These are phyloP conservation scores for Eucalyptus rudis DNA, from an alignment of 345 rosid genomes.

Conservation along the genomic window DNA sequence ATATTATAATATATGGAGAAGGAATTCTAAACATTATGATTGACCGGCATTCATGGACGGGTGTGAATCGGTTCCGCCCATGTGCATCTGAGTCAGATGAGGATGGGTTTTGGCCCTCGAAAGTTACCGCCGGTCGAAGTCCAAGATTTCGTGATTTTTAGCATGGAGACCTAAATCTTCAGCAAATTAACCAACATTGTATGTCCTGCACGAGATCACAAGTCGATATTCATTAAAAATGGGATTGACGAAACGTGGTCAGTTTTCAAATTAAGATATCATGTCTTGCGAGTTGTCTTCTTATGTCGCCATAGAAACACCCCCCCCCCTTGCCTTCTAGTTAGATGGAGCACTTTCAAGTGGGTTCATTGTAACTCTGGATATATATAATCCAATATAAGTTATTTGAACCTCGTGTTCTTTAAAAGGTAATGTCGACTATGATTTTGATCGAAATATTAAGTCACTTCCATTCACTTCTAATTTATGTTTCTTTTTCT, in stretches of 20 bases:
- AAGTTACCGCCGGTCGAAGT: not conserved
- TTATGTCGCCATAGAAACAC: not conserved
- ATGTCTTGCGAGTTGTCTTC: not conserved
- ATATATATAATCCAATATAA: not conserved
- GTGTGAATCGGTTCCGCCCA: not conserved
- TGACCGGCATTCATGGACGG: rapidly evolving
- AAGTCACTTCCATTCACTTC: not conserved
- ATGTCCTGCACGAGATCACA: not conserved
- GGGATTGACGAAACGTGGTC: not conserved
- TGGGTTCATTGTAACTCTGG: not conserved
- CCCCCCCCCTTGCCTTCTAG: too few species aligned
- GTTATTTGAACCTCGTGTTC: not conserved
- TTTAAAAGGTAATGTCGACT: not conserved
- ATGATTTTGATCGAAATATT: not conserved
- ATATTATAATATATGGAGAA: not conserved
- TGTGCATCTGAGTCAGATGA: too few species aligned
- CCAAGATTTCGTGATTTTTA: not conserved
- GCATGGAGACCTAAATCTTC: not conserved
- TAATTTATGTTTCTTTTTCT: not conserved
- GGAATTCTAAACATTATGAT: not conserved
- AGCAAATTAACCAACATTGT: not conserved
- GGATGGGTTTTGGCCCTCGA: not conserved
- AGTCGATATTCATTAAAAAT: not conserved
- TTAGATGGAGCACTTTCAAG: not conserved
- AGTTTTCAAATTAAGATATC: not conserved